Base-by-base conservation (phyloP, 2,329 filamentous ascomycete species). In the Neoscytalidium dimidiatum region DNA sequence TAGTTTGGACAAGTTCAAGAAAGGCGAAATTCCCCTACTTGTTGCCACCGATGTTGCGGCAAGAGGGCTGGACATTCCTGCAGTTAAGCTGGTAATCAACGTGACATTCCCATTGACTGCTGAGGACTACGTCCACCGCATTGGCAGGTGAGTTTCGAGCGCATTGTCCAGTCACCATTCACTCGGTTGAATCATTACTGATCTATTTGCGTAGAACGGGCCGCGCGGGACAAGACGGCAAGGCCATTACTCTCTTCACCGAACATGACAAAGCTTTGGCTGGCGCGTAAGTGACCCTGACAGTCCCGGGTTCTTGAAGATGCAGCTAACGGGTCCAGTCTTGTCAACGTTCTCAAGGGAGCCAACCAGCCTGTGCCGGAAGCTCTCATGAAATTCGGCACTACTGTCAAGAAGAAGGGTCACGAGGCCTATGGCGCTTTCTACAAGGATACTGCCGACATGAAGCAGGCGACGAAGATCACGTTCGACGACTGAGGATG, bases 331-430 rank as follows among this genome's bases (percentile, higher is more conserved):
- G 3, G 29, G n/a, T 38, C 49, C 71, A 94, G 91, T 9, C 82
- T 99, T 71, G 91, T 98, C 82, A 98, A 98, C 77, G 93, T 99
- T 64, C 86, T 99, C 68, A 96, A 91, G 80, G 92, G 89, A n/a
- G 94, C 95, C 26, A 92, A 92, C 69, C 95, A 99, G 79, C 85
- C 88, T 13, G 92, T 99, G 0, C 95, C 95, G 2, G 92, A 97
- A 48, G 91, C 92, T 28, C 82, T 99, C 41, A 84, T 98, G 77
- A 97, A 96, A 81, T 99, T 97, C 71, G 95, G 95, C 72, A 96
- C 93, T 23, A 98, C 94, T 0, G 95, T 99, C 61, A 99, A 98
- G 88, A 97, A 96, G 88, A 98, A 98, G 92, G 87, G 89, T 56
- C 95, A 99, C 81, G 91, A 93, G 73, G 91, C 92, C 53, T 99